These are phyloP conservation scores for Penicillium aurantiogriseum DNA, from an alignment of 2,329 filamentous ascomycete genomes.

Conservation along the genomic window DNA sequence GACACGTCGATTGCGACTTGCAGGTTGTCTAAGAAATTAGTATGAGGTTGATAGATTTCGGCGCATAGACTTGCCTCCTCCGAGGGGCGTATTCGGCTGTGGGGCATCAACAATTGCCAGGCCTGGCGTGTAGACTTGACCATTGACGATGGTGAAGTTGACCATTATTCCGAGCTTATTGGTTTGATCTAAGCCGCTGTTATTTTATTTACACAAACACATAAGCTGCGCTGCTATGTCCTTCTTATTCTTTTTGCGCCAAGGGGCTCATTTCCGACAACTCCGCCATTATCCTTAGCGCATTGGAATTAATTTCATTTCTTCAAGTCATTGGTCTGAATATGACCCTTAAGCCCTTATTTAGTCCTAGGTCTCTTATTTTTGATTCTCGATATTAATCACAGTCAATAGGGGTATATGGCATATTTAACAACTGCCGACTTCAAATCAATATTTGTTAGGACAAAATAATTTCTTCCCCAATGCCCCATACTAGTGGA, in stretches of 20 bases:
- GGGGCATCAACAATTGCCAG: slow-evolving; percentile 66
- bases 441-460: neutral
- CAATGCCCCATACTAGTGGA: no score
- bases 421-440: neutral
- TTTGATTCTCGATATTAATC: neutral
- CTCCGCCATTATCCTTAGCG: slow-evolving; percentile 16
- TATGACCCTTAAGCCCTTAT: neutral
- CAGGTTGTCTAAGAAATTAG: slow-evolving; percentile 16
- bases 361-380: neutral
- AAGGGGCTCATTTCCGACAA: slow-evolving; percentile 23
- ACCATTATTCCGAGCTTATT: slow-evolving; percentile 5
- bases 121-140: slow-evolving; percentile 68
- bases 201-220: neutral
- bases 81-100: slow-evolving; percentile 63
- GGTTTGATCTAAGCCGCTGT: neutral
- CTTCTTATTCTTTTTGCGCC: slow-evolving; percentile 3
- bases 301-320: slow-evolving; percentile 16
- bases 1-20: slow-evolving; percentile 25
- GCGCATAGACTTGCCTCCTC: slow-evolving; percentile 56
- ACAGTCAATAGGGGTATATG: neutral
- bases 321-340: neutral
- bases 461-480: neutral
- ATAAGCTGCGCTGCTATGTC: neutral
- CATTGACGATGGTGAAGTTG: slow-evolving; percentile 45
- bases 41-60: slow-evolving; percentile 26